A percentile compares a stretch with the other conserved stretches of the same genome.
Evolutionary conservation across 2,329 filamentous ascomycete species (phyloP).

Genomic region (Aspergillus amoenus): DNA sequence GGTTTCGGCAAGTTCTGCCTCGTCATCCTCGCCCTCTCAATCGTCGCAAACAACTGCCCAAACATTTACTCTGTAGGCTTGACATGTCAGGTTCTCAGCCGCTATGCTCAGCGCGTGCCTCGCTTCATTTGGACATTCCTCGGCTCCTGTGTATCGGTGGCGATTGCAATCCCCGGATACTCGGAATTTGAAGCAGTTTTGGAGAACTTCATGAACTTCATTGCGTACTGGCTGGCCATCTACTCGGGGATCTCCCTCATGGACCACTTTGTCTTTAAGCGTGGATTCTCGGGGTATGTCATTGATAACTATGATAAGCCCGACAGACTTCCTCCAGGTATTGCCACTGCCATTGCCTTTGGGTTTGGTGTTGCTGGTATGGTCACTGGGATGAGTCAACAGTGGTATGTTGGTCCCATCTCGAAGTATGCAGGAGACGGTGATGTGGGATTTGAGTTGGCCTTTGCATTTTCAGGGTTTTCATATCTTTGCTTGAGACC

Average conservation of each 20-base stretch:
- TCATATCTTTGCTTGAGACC: constrained; percentile 54
- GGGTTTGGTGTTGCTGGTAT: constrained; percentile 64
- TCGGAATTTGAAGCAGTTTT: constrained; percentile 63
- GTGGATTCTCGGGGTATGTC: constrained; percentile 61
- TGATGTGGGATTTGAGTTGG: constrained; percentile 66
- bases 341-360: constrained; percentile 65
- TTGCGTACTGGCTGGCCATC: constrained; percentile 72
- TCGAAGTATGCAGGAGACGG: constrained; percentile 60
- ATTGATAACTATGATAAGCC: constrained; percentile 59
- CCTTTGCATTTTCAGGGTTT: constrained; percentile 58
- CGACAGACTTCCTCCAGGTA: constrained; percentile 59
- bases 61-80: constrained; percentile 71
- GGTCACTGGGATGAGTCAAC: constrained; percentile 68
- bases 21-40: constrained; percentile 64
- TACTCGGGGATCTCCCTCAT: constrained; percentile 66
- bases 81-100: constrained; percentile 64
- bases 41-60: constrained; percentile 69
- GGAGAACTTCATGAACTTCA: constrained; percentile 69
- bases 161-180: constrained; percentile 70
- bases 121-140: constrained; percentile 67
- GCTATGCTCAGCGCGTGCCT: constrained; percentile 60
- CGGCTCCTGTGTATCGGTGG: constrained; percentile 64
- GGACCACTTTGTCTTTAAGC: constrained; percentile 69
- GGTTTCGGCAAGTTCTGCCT: constrained; percentile 72
- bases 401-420: constrained; percentile 68